phyloP scores from a whole-genome alignment of 805 yeast genomes.

The Saccharomycopsis fermentans region DNA sequence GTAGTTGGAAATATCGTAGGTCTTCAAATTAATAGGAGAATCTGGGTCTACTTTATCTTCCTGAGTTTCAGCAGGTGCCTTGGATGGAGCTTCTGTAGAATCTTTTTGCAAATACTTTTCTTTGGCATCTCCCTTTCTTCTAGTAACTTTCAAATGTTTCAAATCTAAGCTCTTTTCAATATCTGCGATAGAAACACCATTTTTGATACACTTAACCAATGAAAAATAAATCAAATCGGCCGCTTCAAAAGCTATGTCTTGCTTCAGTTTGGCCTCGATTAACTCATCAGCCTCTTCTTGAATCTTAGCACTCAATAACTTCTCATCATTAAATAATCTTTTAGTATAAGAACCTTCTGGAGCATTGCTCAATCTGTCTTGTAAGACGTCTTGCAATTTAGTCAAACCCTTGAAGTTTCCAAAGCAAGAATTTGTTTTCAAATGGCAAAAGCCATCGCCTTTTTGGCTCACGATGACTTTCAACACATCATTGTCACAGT shows the following conservation, averaged over 20 bases:
- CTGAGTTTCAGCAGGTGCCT: slow-evolving; percentile 19
- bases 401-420: slow-evolving; percentile 58
- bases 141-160: slow-evolving; percentile 76
- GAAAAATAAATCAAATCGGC: slow-evolving; percentile 85
- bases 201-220: slow-evolving; percentile 57
- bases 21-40: slow-evolving; percentile 38
- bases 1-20: slow-evolving; percentile 34
- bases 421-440: slow-evolving; percentile 69
- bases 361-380: slow-evolving; percentile 52
- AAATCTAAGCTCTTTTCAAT: slow-evolving; percentile 76
- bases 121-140: slow-evolving; percentile 88
- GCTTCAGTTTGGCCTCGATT: slow-evolving; percentile 63
- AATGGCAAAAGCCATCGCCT: slow-evolving; percentile 91
- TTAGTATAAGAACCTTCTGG: slow-evolving; percentile 94
- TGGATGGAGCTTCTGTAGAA: slow-evolving; percentile 16
- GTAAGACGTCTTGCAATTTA: slow-evolving; percentile 56
- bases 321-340: slow-evolving; percentile 71
- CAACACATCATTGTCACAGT: slow-evolving; percentile 89
- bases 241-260: slow-evolving; percentile 89
- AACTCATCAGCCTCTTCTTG: slow-evolving; percentile 95
- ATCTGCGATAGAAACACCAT: slow-evolving; percentile 72
- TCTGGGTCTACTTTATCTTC: slow-evolving; percentile 23
- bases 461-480: slow-evolving; percentile 78
- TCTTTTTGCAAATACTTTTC: slow-evolving; percentile 47
- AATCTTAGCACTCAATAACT: slow-evolving; percentile 73